Base-by-base conservation (phyloP, 2,329 filamentous ascomycete genomes). In the Thelonectria blattea region DNA sequence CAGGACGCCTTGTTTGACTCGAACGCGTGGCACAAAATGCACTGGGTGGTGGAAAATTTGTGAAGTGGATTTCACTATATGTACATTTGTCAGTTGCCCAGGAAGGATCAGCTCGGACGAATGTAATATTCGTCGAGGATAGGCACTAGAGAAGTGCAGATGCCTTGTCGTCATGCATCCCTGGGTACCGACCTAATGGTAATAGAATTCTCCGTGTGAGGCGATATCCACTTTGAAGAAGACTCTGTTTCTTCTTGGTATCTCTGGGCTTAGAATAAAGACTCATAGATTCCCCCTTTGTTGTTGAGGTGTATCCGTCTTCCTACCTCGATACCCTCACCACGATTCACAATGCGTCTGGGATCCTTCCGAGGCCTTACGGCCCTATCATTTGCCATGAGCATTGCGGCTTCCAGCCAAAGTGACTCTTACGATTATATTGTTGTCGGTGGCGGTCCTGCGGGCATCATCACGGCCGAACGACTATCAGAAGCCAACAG, bases 401-500 rank as follows among this genome's bases (percentile, higher is more conserved):
- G 30, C 24, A 41, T 51, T 22, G 24, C 54, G 2, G 49, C 59
- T 4, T 47, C 46, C n/a, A 49, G 20, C 43, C 30, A 34, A 22
- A 48, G 42, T 32, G 43, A 27, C 9, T 52, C 46, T 1, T 71
- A 71, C 56, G 67, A 71, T 45, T 71, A 71, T 20, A 71, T 71
- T 5, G 67, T 71, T 2, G 68, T 68, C 2, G 68, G 69, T 3
- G 68, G 63, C 8, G 69, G 68, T 9, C 61, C 67, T 8, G 61
- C 69, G 2, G 69, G 69, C 3, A 64, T 71, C 55, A 67, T 70
- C 56, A 68, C 69, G 0, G 67, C 69, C 5, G 66, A 68, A 41
- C 58, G 83, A 69, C 82, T 91, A 27, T 86, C 85, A 18, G 84
- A 87, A 67, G 80, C 84, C 47, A 88, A 88, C 61, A 84, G 88